Evolutionary conservation across 805 yeast species (phyloP).

Genomic region (Ogataea haglerorum): DNA sequence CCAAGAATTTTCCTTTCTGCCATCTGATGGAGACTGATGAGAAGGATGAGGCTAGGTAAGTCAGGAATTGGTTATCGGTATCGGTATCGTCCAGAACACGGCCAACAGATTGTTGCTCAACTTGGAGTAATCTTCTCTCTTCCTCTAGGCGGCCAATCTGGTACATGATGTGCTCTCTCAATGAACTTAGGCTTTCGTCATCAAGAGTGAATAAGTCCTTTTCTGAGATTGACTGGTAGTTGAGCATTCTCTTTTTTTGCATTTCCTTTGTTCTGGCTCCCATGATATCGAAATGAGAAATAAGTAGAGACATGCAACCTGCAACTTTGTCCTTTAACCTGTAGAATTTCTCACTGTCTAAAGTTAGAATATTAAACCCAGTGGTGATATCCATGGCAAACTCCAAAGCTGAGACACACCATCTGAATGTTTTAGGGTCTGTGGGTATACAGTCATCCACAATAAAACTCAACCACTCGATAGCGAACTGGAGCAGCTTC

Average conservation of each 20-base stretch:
- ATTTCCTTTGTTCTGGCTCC: conserved; percentile 88
- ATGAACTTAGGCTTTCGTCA: conserved; percentile 50
- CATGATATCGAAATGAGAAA: conserved; percentile 97
- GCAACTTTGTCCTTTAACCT: conserved; percentile 79
- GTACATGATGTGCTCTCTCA: conserved; percentile 65
- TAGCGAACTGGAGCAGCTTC: conserved; percentile 68
- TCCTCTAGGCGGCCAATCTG: conserved; percentile 64
- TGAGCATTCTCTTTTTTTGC: conserved; percentile 51
- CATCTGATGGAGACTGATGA: conserved; percentile 90
- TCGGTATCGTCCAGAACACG: conserved; percentile 85
- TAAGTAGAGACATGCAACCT: conserved; percentile 87
- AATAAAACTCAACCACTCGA: conserved; percentile 89
- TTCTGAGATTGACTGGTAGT: conserved; percentile 44
- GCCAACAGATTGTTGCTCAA: conserved; percentile 61
- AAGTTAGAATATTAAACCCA: conserved; percentile 81
- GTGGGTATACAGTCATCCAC: conserved; percentile 95
- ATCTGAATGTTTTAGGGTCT: conserved; percentile 84
- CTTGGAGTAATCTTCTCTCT: conserved; percentile 41
- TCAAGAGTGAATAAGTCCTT: conserved; percentile 55
- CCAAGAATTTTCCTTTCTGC: conserved; percentile 93
- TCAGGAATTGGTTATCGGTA: conserved; percentile 80
- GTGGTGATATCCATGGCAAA: conserved; percentile 93
- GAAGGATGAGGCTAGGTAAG: conserved; percentile 82
- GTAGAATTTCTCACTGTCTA: conserved; percentile 73
- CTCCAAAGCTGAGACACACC: conserved; percentile 95